Conservation (phyloP, 345 rosid genomes). For the Gossypium raimondii region DNA sequence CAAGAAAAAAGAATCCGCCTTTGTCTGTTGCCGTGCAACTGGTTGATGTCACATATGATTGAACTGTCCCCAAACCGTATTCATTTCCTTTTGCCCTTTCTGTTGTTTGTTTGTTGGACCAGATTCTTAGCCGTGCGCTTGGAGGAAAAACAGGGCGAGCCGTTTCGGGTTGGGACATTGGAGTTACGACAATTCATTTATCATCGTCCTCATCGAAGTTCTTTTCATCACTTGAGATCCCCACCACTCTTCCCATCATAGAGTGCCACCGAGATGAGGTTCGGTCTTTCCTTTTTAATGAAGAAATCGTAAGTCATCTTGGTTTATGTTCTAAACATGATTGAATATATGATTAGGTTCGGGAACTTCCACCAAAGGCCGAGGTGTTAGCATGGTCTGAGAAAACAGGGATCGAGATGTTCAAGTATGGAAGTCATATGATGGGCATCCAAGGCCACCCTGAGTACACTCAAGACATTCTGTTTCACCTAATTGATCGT, state of each 20-base stretch:
- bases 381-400: constrained; percentile 53
- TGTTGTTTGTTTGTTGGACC: not conserved
- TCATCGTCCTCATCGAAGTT: constrained; percentile 33
- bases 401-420: constrained; percentile 57
- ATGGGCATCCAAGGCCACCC: constrained; percentile 88
- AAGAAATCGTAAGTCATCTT: not conserved
- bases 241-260: constrained; percentile 38
- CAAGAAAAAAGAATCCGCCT: no score
- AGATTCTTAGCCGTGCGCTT: constrained; percentile 55
- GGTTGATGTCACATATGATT: not conserved
- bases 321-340: not conserved
- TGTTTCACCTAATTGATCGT: constrained; percentile 45
- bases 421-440: constrained; percentile 50
- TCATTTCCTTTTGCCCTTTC: not conserved
- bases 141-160: constrained; percentile 55
- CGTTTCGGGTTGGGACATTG: constrained; percentile 60
- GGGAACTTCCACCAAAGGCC: constrained; percentile 45
- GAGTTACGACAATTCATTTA: constrained; percentile 40
- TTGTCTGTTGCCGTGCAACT: not conserved
- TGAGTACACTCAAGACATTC: constrained; percentile 58
- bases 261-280: constrained; percentile 75
- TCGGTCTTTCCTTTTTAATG: constrained; percentile 6
- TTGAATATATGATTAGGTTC: constrained; percentile 31
- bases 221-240: constrained; percentile 38
- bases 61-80: not conserved